These are phyloP conservation scores for Cenococcum geophilum DNA, from an alignment of 495 filamentous ascomycete genomes.

Conservation along the genomic window DNA sequence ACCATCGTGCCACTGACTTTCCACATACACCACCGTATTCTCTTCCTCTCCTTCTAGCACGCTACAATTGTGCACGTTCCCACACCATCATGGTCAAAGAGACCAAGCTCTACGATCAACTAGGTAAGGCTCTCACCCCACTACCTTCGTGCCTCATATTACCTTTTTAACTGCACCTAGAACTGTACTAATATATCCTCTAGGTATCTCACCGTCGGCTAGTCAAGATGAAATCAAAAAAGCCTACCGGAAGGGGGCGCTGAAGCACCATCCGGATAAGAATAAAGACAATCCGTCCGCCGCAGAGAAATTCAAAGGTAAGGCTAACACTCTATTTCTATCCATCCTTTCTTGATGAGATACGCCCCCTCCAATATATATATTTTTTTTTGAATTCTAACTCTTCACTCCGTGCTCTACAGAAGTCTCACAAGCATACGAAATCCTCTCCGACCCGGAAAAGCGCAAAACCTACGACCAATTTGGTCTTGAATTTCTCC, in stretches of 20 bases:
- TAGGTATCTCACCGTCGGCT: constrained; percentile 66
- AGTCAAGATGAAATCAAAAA: constrained; percentile 96
- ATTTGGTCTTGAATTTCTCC: constrained; percentile 85
- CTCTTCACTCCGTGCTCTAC: background rate
- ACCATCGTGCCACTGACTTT: background rate
- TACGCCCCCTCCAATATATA: background rate
- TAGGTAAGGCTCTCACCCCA: constrained; percentile 30
- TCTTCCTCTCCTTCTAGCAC: background rate
- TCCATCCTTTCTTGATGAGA: constrained; percentile 6
- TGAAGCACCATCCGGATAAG: constrained; percentile 96
- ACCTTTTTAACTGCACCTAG: background rate
- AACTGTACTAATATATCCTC: background rate
- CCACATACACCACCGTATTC: background rate
- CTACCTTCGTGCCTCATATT: constrained; percentile 5
- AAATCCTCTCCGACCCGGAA: constrained; percentile 94
- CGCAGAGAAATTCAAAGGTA: constrained; percentile 77
- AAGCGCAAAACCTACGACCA: constrained; percentile 96
- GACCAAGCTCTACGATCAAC: constrained; percentile 42
- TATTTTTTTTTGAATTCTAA: too few relatives aligned
- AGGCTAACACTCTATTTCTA: constrained; percentile 32
- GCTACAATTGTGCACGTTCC: background rate
- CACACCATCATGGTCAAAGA: constrained; percentile 41
- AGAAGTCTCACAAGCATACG: constrained; percentile 93
- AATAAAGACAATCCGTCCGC: constrained; percentile 85
- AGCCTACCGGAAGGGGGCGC: constrained; percentile 66